These are phyloP conservation scores for Dentipellis fragilis DNA, from an alignment of 768 basidiomycete genomes.

Conservation along the genomic window DNA sequence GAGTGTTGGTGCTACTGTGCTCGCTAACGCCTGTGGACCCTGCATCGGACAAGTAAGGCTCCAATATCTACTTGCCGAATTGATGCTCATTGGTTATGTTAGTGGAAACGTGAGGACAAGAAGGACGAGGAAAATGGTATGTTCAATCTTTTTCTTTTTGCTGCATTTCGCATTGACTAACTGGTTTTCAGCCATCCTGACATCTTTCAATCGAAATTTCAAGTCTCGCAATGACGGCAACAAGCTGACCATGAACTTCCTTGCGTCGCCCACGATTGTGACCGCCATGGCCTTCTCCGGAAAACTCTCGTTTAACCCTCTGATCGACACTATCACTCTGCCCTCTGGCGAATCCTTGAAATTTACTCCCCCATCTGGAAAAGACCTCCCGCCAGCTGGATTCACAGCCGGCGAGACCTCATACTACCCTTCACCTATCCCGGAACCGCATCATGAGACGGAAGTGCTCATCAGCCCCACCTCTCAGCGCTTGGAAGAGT, in stretches of 20 bases:
- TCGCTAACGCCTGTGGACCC: constrained; percentile 97
- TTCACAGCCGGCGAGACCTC: constrained; percentile 67
- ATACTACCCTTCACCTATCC: constrained; percentile 70
- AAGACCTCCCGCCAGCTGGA: constrained; percentile 74
- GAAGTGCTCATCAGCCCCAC: constrained; percentile 66
- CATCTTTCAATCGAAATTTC: constrained; percentile 94
- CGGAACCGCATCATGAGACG: constrained; percentile 66
- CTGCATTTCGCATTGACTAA: constrained; percentile 7
- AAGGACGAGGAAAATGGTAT: constrained; percentile 85
- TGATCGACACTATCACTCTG: constrained; percentile 58
- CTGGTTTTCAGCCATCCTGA: constrained; percentile 65
- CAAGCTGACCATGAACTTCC: constrained; percentile 90
- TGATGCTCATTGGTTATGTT: neutral
- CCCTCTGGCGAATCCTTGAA: constrained; percentile 73
- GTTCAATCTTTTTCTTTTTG: constrained; percentile 11
- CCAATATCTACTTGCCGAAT: constrained; percentile 1
- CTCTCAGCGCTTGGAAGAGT: constrained; percentile 78
- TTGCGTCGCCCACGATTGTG: constrained; percentile 93
- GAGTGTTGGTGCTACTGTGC: constrained; percentile 85
- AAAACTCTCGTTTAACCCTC: constrained; percentile 87
- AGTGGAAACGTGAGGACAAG: constrained; percentile 92
- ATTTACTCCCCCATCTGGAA: constrained; percentile 76
- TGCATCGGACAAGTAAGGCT: constrained; percentile 83
- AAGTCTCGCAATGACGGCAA: constrained; percentile 98
- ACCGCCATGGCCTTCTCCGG: constrained; percentile 98